Conservation (phyloP, 148 eudicot genomes). For the Rhododendron williamsianum region DNA sequence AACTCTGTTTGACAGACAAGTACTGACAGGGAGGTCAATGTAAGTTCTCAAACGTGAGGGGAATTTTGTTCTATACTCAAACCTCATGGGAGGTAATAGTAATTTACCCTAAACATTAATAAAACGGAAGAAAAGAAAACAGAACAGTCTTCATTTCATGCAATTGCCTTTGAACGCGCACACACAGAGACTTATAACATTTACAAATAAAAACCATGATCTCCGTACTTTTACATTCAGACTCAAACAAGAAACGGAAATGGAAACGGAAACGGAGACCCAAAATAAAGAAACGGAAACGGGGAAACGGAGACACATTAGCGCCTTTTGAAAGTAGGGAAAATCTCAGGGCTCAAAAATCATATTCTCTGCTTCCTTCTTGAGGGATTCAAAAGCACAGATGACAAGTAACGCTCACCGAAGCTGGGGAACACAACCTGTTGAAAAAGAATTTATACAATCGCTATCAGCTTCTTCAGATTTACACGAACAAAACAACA, state of each 20-base stretch:
- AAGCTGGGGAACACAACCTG: conserved; percentile 80
- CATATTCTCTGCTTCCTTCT: conserved; percentile 27
- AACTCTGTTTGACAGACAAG: too few relatives aligned
- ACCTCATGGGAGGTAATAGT: too few relatives aligned
- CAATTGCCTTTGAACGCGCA: too few relatives aligned
- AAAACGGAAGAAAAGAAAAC: too few relatives aligned
- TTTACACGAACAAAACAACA: background rate
- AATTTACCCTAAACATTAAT: too few relatives aligned
- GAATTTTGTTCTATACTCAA: too few relatives aligned
- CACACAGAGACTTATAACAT: background rate
- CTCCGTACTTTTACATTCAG: background rate
- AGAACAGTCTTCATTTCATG: too few relatives aligned
- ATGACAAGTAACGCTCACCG: conserved; percentile 76
- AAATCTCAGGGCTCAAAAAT: conserved; percentile 34
- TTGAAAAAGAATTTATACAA: background rate
- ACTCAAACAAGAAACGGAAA: too few relatives aligned
- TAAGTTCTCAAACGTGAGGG: too few relatives aligned
- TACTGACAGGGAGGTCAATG: too few relatives aligned
- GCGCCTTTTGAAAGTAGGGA: background rate
- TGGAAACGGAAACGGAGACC: background rate
- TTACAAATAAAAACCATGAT: background rate
- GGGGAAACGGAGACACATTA: background rate
- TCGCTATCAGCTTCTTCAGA: background rate
- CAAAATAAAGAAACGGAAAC: too few relatives aligned
- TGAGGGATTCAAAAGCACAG: conserved; percentile 63